Conservation (phyloP, 257 asterid genomes). For the Parsonsia alboflavescens region DNA sequence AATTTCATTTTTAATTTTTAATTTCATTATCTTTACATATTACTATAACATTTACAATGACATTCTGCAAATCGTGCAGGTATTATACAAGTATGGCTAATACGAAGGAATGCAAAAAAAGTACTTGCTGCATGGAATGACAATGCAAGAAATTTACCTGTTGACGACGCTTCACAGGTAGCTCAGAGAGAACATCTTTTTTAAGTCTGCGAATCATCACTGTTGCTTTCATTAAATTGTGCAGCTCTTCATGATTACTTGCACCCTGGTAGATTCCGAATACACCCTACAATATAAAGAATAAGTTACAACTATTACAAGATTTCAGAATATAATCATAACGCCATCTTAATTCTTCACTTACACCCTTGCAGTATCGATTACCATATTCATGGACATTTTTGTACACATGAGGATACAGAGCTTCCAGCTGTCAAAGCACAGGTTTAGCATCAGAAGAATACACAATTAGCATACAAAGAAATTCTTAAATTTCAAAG, state of each 20-base stretch:
- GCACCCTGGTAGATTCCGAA: slow-evolving; percentile 97
- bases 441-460: slow-evolving; percentile 7
- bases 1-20: no score
- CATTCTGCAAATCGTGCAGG: no score
- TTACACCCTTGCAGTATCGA: slow-evolving; percentile 99
- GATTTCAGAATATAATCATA: slow-evolving; percentile 1
- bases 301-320: neutral
- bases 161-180: slow-evolving; percentile 91
- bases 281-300: slow-evolving; percentile 44
- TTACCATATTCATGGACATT: slow-evolving; percentile 82
- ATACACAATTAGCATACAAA: neutral
- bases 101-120: neutral
- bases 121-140: slow-evolving; percentile 6
- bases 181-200: slow-evolving; percentile 91
- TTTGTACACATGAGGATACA: slow-evolving; percentile 78
- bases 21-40: no score
- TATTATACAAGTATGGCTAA: neutral
- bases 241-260: slow-evolving; percentile 95
- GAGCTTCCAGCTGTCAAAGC: slow-evolving; percentile 73
- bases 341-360: slow-evolving; percentile 17
- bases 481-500: slow-evolving; percentile 1
- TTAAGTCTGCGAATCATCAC: slow-evolving; percentile 90
- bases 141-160: slow-evolving; percentile 39
- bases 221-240: slow-evolving; percentile 88
- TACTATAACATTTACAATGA: no score